Percentiles rank a stretch among this genome's conserved stretches.
These are phyloP conservation scores for Solanum chacoense DNA, from an alignment of 305 asterid species.

Conservation along the genomic window DNA sequence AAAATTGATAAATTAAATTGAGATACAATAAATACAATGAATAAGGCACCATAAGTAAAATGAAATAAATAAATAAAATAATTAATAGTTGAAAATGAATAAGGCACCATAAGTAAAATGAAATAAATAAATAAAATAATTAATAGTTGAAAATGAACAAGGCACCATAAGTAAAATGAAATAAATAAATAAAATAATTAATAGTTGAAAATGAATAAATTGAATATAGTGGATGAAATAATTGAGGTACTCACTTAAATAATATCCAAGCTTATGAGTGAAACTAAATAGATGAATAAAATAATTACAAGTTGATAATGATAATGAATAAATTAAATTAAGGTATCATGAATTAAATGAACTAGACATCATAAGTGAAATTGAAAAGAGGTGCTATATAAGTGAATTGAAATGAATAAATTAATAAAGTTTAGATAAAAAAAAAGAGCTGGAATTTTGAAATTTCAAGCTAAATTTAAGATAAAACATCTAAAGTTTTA, in stretches of 20 bases:
- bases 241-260: not conserved
- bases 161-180: not conserved
- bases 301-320: not conserved
- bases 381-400: not conserved
- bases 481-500: too few species aligned
- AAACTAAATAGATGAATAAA: not conserved
- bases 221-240: not conserved
- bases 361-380: too few species aligned
- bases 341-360: not conserved
- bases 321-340: not conserved
- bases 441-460: too few species aligned
- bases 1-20: not conserved
- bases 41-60: not conserved
- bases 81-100: too few species aligned
- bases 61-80: not conserved
- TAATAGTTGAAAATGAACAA: too few species aligned
- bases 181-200: too few species aligned
- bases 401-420: not conserved
- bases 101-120: not conserved
- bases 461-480: not conserved
- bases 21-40: not conserved
- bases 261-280: not conserved
- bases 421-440: not conserved
- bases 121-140: too few species aligned
- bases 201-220: not conserved